Evolutionary conservation across 345 rosid species (phyloP).

Genomic region (Erodium maritimum): DNA sequence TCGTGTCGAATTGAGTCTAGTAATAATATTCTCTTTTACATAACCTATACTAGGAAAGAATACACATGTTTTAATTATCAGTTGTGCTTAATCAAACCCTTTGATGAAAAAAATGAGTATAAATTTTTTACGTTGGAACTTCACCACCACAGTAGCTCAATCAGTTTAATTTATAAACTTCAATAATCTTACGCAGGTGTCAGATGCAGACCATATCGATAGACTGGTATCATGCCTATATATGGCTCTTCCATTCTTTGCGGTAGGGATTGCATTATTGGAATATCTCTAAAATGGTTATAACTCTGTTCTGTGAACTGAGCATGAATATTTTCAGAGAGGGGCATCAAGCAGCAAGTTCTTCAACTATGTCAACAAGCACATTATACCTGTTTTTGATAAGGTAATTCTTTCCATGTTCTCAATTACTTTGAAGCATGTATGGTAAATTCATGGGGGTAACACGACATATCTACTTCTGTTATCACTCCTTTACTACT

Average conservation of each 20-base stretch:
- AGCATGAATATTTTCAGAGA: constrained; percentile 33
- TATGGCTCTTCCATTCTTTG: constrained; percentile 87
- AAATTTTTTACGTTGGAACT: background rate
- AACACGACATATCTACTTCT: background rate
- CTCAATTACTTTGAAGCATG: background rate
- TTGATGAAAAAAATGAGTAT: background rate
- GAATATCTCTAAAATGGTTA: background rate
- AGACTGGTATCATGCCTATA: constrained; percentile 89
- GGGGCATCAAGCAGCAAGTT: constrained; percentile 91
- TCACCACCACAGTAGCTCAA: background rate
- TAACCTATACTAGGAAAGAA: no score
- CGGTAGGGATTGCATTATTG: constrained; percentile 33
- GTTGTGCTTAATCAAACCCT: background rate
- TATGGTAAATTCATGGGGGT: background rate
- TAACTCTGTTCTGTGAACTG: constrained; percentile 7
- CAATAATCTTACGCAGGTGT: constrained; percentile 41
- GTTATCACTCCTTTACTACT: no score
- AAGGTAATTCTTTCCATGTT: constrained; percentile 37
- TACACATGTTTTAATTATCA: no score
- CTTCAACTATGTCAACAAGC: constrained; percentile 76
- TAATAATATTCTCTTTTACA: no score
- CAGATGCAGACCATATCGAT: constrained; percentile 85
- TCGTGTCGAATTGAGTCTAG: no score
- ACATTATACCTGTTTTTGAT: constrained; percentile 79
- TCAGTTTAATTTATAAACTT: background rate